phyloP scores from a whole-genome alignment of 2,329 filamentous ascomycete genomes.

The Emergomyces africanus region DNA sequence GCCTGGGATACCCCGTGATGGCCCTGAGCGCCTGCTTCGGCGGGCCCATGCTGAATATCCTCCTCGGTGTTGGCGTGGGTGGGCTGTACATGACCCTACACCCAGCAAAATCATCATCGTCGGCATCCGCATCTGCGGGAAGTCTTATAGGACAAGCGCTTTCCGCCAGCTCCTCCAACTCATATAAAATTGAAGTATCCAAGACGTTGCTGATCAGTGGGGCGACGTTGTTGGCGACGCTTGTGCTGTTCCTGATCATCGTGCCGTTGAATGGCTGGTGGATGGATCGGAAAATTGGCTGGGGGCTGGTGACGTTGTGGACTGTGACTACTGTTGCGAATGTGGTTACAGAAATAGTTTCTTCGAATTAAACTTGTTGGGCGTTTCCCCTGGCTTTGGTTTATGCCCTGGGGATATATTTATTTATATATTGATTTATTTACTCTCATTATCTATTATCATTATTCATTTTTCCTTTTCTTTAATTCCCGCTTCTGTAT shows the following conservation, averaged over 20 bases:
- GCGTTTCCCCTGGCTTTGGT: background rate
- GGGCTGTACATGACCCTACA: conserved; percentile 79
- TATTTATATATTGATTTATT: no score
- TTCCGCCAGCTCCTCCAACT: conserved; percentile 25
- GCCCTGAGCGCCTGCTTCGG: conserved; percentile 89
- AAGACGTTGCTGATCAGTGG: conserved; percentile 77
- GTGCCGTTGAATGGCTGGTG: conserved; percentile 81
- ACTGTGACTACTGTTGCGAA: conserved; percentile 66
- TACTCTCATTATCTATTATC: background rate
- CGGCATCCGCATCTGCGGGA: conserved; percentile 40
- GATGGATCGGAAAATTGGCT: conserved; percentile 71
- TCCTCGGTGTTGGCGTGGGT: conserved; percentile 84
- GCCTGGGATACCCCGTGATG: conserved; percentile 93
- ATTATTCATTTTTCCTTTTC: background rate
- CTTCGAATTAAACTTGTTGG: background rate
- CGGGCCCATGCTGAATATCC: conserved; percentile 95
- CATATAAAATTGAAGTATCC: conserved; percentile 73
- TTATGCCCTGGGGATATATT: no score
- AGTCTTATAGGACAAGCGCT: conserved; percentile 5
- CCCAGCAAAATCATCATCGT: conserved; percentile 63
- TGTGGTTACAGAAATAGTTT: conserved; percentile 57
- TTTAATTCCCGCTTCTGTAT: background rate
- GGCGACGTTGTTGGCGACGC: conserved; percentile 66
- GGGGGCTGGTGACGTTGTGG: conserved; percentile 70
- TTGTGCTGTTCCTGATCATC: conserved; percentile 62